Evolutionary conservation across 345 rosid genomes (phyloP).

Genomic region (Heritiera littoralis): DNA sequence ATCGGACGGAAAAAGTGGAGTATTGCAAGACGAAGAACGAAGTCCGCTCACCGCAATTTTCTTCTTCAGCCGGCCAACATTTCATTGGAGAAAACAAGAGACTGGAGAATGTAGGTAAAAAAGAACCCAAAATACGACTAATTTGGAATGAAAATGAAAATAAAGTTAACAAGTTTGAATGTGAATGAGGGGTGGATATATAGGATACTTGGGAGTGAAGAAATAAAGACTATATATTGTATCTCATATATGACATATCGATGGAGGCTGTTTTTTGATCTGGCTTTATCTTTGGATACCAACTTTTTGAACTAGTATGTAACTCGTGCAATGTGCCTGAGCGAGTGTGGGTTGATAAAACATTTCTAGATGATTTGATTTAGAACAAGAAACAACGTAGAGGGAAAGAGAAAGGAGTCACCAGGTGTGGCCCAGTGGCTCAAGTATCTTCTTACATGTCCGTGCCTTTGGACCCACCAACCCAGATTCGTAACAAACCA

Average conservation of each 20-base stretch:
- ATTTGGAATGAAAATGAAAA: neutral
- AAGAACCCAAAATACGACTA: neutral
- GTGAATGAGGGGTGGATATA: neutral
- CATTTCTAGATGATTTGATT: neutral
- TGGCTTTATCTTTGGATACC: neutral
- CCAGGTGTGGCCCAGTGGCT: conserved; percentile 3
- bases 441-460: neutral
- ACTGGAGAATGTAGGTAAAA: neutral
- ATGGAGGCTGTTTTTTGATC: neutral
- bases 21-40: neutral
- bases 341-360: neutral
- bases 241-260: no score
- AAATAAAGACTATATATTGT: neutral
- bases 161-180: neutral
- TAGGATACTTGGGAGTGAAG: neutral
- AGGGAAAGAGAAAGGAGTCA: conserved; percentile 13
- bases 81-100: neutral
- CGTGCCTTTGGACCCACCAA: conserved; percentile 6
- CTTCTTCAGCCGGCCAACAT: neutral
- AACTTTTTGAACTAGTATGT: neutral
- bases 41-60: neutral
- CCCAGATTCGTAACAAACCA: neutral
- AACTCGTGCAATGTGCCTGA: neutral
- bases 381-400: neutral
- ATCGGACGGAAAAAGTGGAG: neutral